Evolutionary conservation across 1,284 basidiomycete genomes (phyloP).

Genomic region (Vanrija humicola): DNA sequence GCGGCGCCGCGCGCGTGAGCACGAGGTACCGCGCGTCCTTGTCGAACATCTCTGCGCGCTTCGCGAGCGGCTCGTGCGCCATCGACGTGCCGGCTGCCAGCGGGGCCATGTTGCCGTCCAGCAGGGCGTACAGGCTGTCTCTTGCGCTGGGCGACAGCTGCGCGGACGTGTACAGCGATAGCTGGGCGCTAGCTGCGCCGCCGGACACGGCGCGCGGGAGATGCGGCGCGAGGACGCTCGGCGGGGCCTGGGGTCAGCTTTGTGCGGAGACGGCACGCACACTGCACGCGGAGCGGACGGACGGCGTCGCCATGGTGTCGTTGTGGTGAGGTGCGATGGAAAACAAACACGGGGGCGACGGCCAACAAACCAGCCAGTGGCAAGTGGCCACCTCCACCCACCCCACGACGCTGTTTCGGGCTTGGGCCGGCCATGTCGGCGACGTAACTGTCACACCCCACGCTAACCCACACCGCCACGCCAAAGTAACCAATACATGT

Average conservation of each 20-base stretch:
- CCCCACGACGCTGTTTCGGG: no score
- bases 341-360: no score
- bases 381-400: no score
- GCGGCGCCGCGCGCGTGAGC: neutral
- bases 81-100: conserved; percentile 29
- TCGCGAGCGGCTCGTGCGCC: conserved; percentile 21
- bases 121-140: conserved; percentile 30
- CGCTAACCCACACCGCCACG: no score
- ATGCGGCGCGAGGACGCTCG: conserved; percentile 17
- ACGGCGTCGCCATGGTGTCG: conserved; percentile 19
- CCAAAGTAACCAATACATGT: no score
- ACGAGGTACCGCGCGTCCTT: conserved; percentile 32
- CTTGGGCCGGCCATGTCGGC: no score
- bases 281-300: conserved; percentile 19
- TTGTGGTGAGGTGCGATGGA: neutral
- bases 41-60: conserved; percentile 45
- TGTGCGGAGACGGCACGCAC: conserved; percentile 5
- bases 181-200: no score
- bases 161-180: conserved; percentile 13
- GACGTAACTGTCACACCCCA: no score
- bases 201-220: conserved; percentile 9
- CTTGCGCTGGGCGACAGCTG: conserved; percentile 8
- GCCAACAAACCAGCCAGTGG: no score
- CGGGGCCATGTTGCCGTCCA: conserved; percentile 35
- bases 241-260: neutral